Base-by-base conservation (phyloP, 192 early-diverging fungal species). In the Entomortierella lignicola region DNA sequence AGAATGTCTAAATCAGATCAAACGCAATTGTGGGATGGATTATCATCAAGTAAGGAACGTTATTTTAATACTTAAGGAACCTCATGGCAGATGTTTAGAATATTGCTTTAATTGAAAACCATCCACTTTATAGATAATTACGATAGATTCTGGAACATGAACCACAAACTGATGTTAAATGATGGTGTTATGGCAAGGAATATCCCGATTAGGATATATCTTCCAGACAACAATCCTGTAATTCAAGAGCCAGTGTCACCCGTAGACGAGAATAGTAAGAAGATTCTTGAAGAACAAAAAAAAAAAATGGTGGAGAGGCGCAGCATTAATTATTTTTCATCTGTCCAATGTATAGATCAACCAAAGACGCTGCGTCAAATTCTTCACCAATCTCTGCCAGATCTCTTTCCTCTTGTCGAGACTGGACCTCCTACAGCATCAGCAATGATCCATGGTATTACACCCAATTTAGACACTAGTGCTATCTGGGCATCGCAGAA, bases 1-100 rank as follows among this genome's bases (percentile, higher is more conserved):
- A 90, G 91, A 26, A 69, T 97, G 77, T 89, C 93, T 27, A 94
- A 93, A 66, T 80, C 86, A 27, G 94, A 97, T 67, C 93, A 95
- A 70, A 89, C 88, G 55, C 90, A 91, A 51, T 74, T 97, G 56
- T 92, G 94, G 91, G 89, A 93, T 42, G 87, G 92, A 1, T 48
- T 95, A 31, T 85, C 63, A 31, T 77, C 85, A 55, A 87, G 90
- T 90, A 87, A 54, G 64, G 25, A 52, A 20, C 17, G 15, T 25
- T 8, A 51, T 12, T 15, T 47, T 15, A 15, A 20, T 12, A 12
- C 20, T n/a, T n/a, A n/a, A n/a, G n/a, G n/a, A 4, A 15, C 17
- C 44, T 47, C 44, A 4, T 15, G 2, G 44, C 15, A 37, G 34
- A 15, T 11, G 8, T 12, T 47, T 20, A 15, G 12, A 15, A 47